Percentiles rank a stretch among this genome's conserved stretches.
Conservation (phyloP, 805 yeast genomes). For the Saccharomyces cerevisiae region DNA sequence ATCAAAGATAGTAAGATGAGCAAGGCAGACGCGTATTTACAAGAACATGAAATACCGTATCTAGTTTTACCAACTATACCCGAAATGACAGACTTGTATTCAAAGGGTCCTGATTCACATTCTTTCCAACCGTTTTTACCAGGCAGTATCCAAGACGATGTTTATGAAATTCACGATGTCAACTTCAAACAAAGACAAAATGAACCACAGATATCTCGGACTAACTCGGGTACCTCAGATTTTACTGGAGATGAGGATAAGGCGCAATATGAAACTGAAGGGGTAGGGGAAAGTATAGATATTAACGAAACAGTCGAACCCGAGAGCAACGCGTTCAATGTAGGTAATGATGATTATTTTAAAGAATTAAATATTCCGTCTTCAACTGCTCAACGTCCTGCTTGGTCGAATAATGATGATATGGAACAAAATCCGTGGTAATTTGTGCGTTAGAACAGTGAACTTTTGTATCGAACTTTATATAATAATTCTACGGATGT, state of each 20-base stretch:
- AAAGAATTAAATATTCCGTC: constrained; percentile 72
- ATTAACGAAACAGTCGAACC: constrained; percentile 18
- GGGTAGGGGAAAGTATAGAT: constrained; percentile 6
- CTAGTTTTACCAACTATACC: constrained; percentile 63
- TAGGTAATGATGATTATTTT: constrained; percentile 46
- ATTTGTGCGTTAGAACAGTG: neutral
- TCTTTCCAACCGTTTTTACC: constrained; percentile 68
- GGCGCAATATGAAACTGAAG: constrained; percentile 8
- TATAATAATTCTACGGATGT: neutral
- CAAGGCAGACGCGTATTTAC: constrained; percentile 28
- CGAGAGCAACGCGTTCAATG: constrained; percentile 43
- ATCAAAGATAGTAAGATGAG: constrained; percentile 11
- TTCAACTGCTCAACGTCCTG: constrained; percentile 20
- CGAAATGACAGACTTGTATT: constrained; percentile 69
- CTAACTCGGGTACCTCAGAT: constrained; percentile 3
- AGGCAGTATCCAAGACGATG: constrained; percentile 54
- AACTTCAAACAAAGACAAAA: constrained; percentile 22
- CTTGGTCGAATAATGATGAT: constrained; percentile 46
- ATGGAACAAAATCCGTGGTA: constrained; percentile 63
- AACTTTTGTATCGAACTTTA: neutral
- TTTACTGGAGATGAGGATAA: constrained; percentile 8
- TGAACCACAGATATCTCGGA: constrained; percentile 9
- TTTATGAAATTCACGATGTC: constrained; percentile 57
- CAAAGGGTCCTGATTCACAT: constrained; percentile 45
- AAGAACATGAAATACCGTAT: constrained; percentile 46